Conservation (phyloP, 2,329 filamentous ascomycete genomes). For the Aureobasidium musti region DNA sequence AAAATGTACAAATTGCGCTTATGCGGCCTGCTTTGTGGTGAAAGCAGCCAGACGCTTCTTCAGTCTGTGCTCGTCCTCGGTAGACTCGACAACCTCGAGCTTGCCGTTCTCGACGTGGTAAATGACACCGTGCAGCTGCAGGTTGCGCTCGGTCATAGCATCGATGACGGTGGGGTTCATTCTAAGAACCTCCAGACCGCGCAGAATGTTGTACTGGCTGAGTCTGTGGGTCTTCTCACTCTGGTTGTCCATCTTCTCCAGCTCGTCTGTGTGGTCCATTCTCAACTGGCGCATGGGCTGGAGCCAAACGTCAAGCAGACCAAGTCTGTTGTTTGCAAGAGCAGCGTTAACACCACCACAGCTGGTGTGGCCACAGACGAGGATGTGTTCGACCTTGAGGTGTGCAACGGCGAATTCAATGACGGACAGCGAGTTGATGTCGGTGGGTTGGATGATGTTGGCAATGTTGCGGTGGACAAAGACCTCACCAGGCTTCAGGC, state of each 20-base stretch:
- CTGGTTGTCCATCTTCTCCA: constrained; percentile 49
- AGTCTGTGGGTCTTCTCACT: constrained; percentile 61
- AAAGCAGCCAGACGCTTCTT: constrained; percentile 33
- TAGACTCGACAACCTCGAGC: constrained; percentile 54
- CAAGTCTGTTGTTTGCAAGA: constrained; percentile 59
- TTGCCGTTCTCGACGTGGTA: constrained; percentile 66
- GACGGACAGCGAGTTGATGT: constrained; percentile 73
- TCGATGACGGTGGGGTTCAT: constrained; percentile 69
- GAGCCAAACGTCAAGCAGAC: constrained; percentile 63
- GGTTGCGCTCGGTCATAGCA: constrained; percentile 67
- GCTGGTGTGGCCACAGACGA: constrained; percentile 62
- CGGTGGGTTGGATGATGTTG: constrained; percentile 74
- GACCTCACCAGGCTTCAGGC: constrained; percentile 77
- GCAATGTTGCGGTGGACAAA: constrained; percentile 92
- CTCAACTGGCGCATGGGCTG: constrained; percentile 58
- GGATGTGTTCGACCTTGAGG: constrained; percentile 66
- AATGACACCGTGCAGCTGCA: constrained; percentile 75
- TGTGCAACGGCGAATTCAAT: constrained; percentile 77
- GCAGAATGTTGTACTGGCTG: constrained; percentile 74
- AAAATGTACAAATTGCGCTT: constrained; percentile 1
- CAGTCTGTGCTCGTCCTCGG: constrained; percentile 38
- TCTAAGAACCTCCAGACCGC: constrained; percentile 67
- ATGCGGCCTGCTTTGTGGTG: constrained; percentile 23
- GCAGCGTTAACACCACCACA: constrained; percentile 62
- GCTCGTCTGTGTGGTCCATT: constrained; percentile 54